Evolutionary conservation across 2,329 filamentous ascomycete genomes (phyloP).

Genomic region (Nemania sp.): DNA sequence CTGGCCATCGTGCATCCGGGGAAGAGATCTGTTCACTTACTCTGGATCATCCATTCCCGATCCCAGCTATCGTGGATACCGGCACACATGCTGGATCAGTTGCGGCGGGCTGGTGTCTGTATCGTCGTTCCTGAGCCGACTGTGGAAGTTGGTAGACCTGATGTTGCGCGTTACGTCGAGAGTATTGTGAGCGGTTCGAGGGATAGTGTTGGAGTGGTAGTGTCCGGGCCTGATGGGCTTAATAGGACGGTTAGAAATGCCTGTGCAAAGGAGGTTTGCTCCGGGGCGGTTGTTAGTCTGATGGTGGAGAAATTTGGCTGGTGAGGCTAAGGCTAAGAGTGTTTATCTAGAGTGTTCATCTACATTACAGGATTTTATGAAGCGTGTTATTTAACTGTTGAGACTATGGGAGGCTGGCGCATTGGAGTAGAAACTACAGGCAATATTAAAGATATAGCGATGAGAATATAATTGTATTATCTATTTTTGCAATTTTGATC

Average conservation of each 20-base stretch:
- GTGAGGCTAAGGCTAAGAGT: constrained; percentile 45
- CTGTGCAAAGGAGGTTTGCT: constrained; percentile 52
- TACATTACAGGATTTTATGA: neutral
- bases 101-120: constrained; percentile 53
- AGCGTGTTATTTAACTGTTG: neutral
- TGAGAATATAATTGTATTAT: too few relatives aligned
- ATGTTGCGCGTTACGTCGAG: constrained; percentile 50
- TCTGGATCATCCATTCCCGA: constrained; percentile 62
- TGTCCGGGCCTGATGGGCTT: constrained; percentile 65
- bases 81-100: constrained; percentile 50
- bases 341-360: neutral
- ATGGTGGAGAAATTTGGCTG: constrained; percentile 71
- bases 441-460: neutral
- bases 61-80: constrained; percentile 59
- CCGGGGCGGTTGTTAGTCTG: constrained; percentile 55
- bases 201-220: constrained; percentile 42
- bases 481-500: too few relatives aligned
- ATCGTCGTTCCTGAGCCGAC: constrained; percentile 60
- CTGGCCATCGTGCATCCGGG: constrained; percentile 40
- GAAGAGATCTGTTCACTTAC: constrained; percentile 49
- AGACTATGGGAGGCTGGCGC: neutral
- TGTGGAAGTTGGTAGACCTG: constrained; percentile 54
- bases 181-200: constrained; percentile 40
- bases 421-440: too few relatives aligned
- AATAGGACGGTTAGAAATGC: constrained; percentile 63